Base-by-base conservation (phyloP, 2,329 filamentous ascomycete genomes). In the Hirsutella thompsonii region DNA sequence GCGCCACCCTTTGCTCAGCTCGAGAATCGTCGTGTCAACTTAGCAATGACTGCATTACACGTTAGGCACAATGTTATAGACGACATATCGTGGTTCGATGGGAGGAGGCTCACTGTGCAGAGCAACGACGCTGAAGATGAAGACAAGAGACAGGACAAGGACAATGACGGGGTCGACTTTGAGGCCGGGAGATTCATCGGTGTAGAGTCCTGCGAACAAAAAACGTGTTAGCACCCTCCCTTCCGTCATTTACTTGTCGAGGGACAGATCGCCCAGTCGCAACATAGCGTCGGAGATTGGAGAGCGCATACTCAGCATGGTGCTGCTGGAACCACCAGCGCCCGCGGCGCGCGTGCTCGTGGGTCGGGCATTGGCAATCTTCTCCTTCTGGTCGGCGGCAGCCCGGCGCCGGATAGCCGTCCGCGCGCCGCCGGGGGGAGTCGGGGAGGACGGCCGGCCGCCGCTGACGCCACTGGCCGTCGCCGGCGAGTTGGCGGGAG, bases 121-220 rank as follows among this genome's bases (percentile, higher is more conserved):
- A 53, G 88, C 89, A 57, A 98, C 92, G 59, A 98, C 92, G 58
- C 84, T 92, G 71, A 98, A 95, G 66, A 98, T 98, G 67, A 98
- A 98, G 47, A 94, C 92, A 55, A 98, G 78, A 57, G 87, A 94
- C 54, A 98, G 74, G 52, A 95, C 92, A 58, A 98, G 76, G 49
- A 98, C 90, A 50, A 98, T 89, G 45, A 98, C 92, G 19, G 92
- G 92, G 63, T 98, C 92, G 50, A 98, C 92, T 72, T 95, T 94
- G 56, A 98, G 72, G 47, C 92, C 92, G 44, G 92, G 92, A 50
- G 86, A 94, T 72, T 98, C 92, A 61, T 98, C 92, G 44, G 92
- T 98, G 79, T 98, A 98, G 36, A 98, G 81, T 66, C 79, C 83
- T 88, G 46, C 35, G 10, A 13, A 2, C 9, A 46, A 23, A 18